Conservation (phyloP, 257 asterid species). For the Apocynum venetum region DNA sequence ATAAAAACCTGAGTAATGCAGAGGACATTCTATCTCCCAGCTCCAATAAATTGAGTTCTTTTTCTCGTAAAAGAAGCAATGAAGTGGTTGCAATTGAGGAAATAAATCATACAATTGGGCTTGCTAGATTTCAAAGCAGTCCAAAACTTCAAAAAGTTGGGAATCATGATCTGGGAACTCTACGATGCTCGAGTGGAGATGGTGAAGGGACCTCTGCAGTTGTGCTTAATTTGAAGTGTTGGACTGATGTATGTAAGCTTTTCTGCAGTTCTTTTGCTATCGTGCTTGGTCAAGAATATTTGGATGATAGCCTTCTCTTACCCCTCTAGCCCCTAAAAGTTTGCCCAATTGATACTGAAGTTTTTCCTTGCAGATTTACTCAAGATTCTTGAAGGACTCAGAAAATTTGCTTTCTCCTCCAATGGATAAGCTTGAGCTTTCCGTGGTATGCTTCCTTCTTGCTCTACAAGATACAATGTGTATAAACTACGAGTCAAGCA, state of each 20-base stretch:
- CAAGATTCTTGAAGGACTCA: constrained; percentile 49
- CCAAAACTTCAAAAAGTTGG: constrained; percentile 56
- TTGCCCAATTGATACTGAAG: constrained; percentile 24
- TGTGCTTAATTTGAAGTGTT: constrained; percentile 41
- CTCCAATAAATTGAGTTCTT: constrained; percentile 31
- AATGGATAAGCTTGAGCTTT: constrained; percentile 13
- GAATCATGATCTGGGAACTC: constrained; percentile 24
- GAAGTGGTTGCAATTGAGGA: constrained; percentile 36
- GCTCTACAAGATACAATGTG: constrained; percentile 7
- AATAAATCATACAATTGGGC: constrained; percentile 34
- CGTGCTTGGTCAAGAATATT: background rate
- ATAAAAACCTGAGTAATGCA: background rate
- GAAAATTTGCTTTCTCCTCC: constrained; percentile 36
- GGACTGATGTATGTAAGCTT: constrained; percentile 60
- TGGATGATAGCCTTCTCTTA: constrained; percentile 4
- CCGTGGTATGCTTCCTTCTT: constrained; percentile 14
- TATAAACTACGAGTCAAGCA: background rate
- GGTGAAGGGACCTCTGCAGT: constrained; percentile 22
- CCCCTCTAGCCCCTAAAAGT: background rate
- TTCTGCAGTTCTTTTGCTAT: constrained; percentile 17
- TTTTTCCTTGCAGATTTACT: constrained; percentile 57
- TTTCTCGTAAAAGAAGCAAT: constrained; percentile 52
- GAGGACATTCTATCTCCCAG: constrained; percentile 32
- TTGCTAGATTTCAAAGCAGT: constrained; percentile 39
- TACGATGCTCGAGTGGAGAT: constrained; percentile 29